Base-by-base conservation (phyloP, 2,329 filamentous ascomycete species). In the Didymosphaeria variabile region DNA sequence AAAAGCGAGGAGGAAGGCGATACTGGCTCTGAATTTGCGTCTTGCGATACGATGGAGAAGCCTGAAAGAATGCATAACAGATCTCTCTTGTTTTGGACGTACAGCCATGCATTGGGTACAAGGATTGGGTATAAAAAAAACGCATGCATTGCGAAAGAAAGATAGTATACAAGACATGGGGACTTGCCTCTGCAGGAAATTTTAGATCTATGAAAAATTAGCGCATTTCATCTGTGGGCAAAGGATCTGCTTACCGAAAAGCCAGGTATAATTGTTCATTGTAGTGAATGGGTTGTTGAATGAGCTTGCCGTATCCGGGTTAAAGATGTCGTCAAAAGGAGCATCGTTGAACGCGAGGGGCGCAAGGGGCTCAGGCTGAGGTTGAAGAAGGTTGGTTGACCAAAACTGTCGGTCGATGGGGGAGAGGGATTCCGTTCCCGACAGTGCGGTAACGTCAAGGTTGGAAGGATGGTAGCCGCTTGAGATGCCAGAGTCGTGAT, bases 251-350 rank as follows among this genome's bases (percentile, higher is more conserved):
- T 29, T 13, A 21, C 12, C 42, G 13, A 45, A 45, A n/a, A 45
- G 21, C 49, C 49, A 89, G 59, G 86, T 87, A 68, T 89, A 89
- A 58, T 89, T 87, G 63, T 81, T 81, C 61, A 86, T 86, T 1
- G 87, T 88, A 2, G 87, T 88, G 71, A 87, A 89, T 5, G 87
- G 87, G 77, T 88, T 87, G 57, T 89, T 89, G 70, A 89, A 89
- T 0, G 86, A 88, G 67, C 83, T 87, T 32, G 87, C 86, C 55
- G 87, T 89, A 68, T 89, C 87, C 47, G 86, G 82, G 59, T 84
- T 84, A 67, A 88, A 88, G 36, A 85, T 81, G 54, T 88, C 84
- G 55, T 86, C 84, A 65, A 84, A 85, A 17, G 77, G 74, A 19
- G 76, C 70, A 73, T 76, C 71, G 66, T 73, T 65, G 63, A 72